phyloP scores from a whole-genome alignment of 2,329 filamentous ascomycete genomes.

The Zymoseptoria brevis region DNA sequence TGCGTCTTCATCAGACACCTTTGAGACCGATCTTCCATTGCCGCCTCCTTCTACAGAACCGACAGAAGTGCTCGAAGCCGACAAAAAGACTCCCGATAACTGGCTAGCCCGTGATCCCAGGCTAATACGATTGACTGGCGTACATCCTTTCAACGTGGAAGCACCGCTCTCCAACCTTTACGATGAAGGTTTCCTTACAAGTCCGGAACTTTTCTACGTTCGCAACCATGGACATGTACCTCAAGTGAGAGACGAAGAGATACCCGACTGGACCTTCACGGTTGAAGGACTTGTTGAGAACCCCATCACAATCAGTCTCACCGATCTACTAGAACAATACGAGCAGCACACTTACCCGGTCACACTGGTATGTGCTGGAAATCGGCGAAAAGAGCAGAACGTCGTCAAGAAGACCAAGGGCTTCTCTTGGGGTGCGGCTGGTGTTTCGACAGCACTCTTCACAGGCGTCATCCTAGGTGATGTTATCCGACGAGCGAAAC shows the following conservation, averaged over 20 bases:
- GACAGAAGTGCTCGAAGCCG: constrained; percentile 60
- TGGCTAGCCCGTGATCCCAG: constrained; percentile 74
- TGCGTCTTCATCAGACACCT: constrained; percentile 52
- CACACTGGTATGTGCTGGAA: constrained; percentile 86
- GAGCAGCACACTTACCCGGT: constrained; percentile 79
- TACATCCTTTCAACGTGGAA: constrained; percentile 88
- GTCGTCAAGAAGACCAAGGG: constrained; percentile 83
- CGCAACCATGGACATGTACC: constrained; percentile 84
- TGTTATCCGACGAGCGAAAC: constrained; percentile 59
- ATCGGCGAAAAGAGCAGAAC: constrained; percentile 88
- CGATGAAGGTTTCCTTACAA: constrained; percentile 76
- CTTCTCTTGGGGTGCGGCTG: constrained; percentile 87
- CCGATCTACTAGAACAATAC: constrained; percentile 64
- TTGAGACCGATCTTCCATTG: constrained; percentile 49
- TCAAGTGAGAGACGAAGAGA: constrained; percentile 60
- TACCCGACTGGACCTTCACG: constrained; percentile 71
- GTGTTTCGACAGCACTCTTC: constrained; percentile 78
- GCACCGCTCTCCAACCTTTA: constrained; percentile 71
- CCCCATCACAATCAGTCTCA: constrained; percentile 63
- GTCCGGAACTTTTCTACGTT: constrained; percentile 82
- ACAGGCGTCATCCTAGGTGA: constrained; percentile 73
- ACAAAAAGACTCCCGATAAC: constrained; percentile 73
- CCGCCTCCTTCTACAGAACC: constrained; percentile 55
- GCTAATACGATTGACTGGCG: constrained; percentile 76
- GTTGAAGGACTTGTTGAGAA: constrained; percentile 80